A percentile compares a stretch with the other conserved stretches of the same genome.
These are phyloP conservation scores for Papiliotrema flavescens DNA, from an alignment of 1,284 basidiomycete genomes.

Conservation along the genomic window DNA sequence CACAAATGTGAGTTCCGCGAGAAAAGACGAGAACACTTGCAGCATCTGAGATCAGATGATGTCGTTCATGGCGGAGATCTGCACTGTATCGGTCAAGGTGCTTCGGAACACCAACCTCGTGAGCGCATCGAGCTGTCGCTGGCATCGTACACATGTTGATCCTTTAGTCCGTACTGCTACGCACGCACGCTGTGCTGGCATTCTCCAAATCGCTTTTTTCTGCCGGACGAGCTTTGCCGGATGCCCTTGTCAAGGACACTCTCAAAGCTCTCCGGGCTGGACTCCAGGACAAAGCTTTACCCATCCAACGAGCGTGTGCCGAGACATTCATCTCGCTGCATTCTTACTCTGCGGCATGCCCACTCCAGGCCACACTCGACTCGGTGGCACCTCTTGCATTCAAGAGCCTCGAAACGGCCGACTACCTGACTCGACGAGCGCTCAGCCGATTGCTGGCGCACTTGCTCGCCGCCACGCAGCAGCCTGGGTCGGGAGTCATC, in stretches of 20 bases:
- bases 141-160: not conserved
- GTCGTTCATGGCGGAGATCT: constrained; percentile 87
- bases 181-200: constrained; percentile 74
- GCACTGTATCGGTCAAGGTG: constrained; percentile 62
- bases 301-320: constrained; percentile 79
- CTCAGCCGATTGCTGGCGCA: constrained; percentile 77
- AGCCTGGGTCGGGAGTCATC: constrained; percentile 57
- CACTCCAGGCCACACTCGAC: constrained; percentile 31
- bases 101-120: constrained; percentile 66
- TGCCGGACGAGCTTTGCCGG: constrained; percentile 78
- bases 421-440: constrained; percentile 76
- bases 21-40: too few species aligned
- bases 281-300: constrained; percentile 76
- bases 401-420: constrained; percentile 74
- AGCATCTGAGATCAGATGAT: constrained; percentile 62
- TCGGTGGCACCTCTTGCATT: constrained; percentile 59
- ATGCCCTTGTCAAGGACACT: constrained; percentile 74
- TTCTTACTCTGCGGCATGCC: constrained; percentile 29
- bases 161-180: constrained; percentile 67
- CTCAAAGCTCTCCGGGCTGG: constrained; percentile 74
- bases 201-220: constrained; percentile 71
- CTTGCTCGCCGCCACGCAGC: constrained; percentile 79
- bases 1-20: constrained; percentile 60
- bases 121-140: constrained; percentile 28
- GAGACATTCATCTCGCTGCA: constrained; percentile 51